A percentile compares a stretch with the other conserved stretches of the same genome.
Conservation (phyloP, 352 stramenopile genomes). For the Pythium folliculosum region DNA sequence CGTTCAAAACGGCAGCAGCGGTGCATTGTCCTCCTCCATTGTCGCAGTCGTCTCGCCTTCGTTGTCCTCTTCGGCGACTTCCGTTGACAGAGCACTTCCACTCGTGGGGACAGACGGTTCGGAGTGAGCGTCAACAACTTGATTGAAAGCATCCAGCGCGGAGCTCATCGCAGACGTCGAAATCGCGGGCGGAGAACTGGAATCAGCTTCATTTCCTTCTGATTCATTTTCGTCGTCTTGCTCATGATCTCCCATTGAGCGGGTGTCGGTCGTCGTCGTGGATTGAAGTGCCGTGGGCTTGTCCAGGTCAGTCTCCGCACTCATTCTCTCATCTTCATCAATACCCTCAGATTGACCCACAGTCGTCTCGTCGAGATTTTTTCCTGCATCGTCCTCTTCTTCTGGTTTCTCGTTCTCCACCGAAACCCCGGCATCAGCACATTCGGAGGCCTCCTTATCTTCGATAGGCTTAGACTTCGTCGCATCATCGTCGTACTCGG, state of each 20-base stretch:
- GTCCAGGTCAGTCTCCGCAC: not conserved
- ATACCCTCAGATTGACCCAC: not conserved
- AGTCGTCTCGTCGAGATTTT: not conserved
- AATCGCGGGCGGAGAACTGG: not conserved
- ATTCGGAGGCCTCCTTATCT: not conserved
- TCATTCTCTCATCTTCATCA: not conserved
- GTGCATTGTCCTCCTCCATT: not conserved
- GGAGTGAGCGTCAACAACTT: slow-evolving; percentile 6
- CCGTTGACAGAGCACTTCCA: not conserved
- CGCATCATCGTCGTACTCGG: slow-evolving; percentile 23
- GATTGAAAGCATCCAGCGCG: not conserved
- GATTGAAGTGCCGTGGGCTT: not conserved
- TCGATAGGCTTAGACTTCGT: not conserved
- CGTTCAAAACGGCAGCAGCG: slow-evolving; percentile 5
- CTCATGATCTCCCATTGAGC: not conserved
- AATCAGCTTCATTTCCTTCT: not conserved
- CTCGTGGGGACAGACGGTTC: not conserved
- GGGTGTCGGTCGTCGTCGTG: not conserved
- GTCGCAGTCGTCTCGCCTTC: not conserved
- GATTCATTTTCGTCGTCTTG: slow-evolving; percentile 5
- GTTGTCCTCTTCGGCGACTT: not conserved
- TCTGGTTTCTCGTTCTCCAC: not conserved
- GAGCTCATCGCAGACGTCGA: not conserved
- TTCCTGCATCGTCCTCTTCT: not conserved
- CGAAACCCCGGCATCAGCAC: not conserved